Base-by-base conservation (phyloP, 2,329 filamentous ascomycete species). In the Phoma sp. region DNA sequence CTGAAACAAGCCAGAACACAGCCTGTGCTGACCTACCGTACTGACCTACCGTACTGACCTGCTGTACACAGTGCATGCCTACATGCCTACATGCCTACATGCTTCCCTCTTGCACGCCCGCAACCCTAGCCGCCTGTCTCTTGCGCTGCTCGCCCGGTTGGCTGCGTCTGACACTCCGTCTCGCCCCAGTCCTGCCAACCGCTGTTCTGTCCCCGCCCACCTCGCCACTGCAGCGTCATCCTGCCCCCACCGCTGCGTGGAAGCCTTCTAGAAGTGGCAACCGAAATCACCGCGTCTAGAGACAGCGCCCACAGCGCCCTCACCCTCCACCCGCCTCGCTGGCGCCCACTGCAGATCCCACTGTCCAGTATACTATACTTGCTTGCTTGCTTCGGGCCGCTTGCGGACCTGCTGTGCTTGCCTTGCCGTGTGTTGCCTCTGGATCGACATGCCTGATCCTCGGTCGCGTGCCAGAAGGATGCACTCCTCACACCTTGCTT, bases 141-240 rank as follows among this genome's bases (percentile, higher is more conserved):
- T 12, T 3, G 29, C 29, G 29, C 29, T 31, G 25, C 29, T 31
- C 10, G 8, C 10, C 10, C 2, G 4, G 12, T 12, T 31, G 29
- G 3, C 29, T 31, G 29, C 29, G 12, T 31, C 29, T 31, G 29
- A 31, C 29, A 31, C 29, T 5, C 29, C 12, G 29, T 31, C 29
- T 31, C 29, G 10, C 12, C 29, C 7, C 27, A 29, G 10, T n/a
- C n/a, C n/a, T n/a, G n/a, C n/a, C n/a, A n/a, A n/a, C 22, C 6
- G 22, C 22, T 31, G 12, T 31, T 3, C 29, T 31, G 32, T 37
- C 15, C n/a, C 32, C 32, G n/a, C n/a, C 8, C 27, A 27, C 51
- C 10, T 41, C 38, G 61, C 61, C 58, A 59, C 62, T 19, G 21
- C 51, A 43, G 17, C 60, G 61, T 64, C 61, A 60, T 64, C 45